Percentiles rank a stretch among this genome's conserved stretches.
Conservation (phyloP, 805 yeast genomes). For the Saccharomycopsis lassenensis region DNA sequence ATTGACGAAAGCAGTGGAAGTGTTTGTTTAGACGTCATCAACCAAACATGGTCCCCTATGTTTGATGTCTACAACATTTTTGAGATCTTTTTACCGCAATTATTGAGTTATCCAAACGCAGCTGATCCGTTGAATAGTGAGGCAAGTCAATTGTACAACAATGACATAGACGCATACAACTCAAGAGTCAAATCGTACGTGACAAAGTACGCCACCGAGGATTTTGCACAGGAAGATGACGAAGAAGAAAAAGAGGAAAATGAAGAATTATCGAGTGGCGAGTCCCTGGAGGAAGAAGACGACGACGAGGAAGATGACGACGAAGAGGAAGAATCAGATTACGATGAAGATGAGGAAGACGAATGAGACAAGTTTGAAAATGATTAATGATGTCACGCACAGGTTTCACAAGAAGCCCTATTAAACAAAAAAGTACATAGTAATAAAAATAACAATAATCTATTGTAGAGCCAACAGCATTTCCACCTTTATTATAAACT, state of each 20-base stretch:
- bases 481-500: no score
- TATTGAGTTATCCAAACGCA: constrained; percentile 86
- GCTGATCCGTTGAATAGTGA: constrained; percentile 88
- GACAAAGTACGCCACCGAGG: constrained; percentile 47
- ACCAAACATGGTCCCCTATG: constrained; percentile 98
- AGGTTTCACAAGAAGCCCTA: no score
- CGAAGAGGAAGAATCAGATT: constrained; percentile 22
- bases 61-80: constrained; percentile 85
- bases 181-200: constrained; percentile 67
- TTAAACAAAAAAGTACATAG: no score
- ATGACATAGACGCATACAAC: constrained; percentile 56
- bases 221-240: constrained; percentile 34
- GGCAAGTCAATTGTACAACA: constrained; percentile 70
- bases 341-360: constrained; percentile 18
- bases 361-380: constrained; percentile 18
- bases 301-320: constrained; percentile 23
- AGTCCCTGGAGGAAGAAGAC: constrained; percentile 16
- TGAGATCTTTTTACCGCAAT: constrained; percentile 87
- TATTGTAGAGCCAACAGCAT: no score
- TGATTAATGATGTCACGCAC: no score
- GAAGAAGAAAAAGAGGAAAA: constrained; percentile 32
- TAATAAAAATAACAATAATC: no score
- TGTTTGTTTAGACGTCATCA: constrained; percentile 91
- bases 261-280: constrained; percentile 20
- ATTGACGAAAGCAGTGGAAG: constrained; percentile 86